Percentiles rank a stretch among this genome's conserved stretches.
Evolutionary conservation across 148 eudicot species (phyloP).

Genomic region (Nyssa sinensis): DNA sequence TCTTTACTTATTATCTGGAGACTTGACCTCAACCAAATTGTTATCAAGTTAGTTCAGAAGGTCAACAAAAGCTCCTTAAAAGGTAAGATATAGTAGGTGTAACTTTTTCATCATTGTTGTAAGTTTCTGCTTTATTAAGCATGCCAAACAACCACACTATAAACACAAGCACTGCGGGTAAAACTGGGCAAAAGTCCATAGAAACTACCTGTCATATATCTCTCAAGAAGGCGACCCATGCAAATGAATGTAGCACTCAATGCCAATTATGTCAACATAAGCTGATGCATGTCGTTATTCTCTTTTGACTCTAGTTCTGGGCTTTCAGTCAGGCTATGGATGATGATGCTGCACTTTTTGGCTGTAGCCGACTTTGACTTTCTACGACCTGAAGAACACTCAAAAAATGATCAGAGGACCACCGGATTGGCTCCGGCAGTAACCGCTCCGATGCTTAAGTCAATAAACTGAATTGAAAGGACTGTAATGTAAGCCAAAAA

Average conservation of each 20-base stretch:
- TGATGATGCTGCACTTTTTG: no score
- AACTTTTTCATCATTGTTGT: constrained; percentile 47
- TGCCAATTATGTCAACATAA: constrained; percentile 33
- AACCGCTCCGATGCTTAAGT: no score
- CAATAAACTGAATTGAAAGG: no score
- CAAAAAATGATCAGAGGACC: no score
- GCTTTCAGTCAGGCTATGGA: constrained; percentile 36
- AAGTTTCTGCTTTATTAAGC: constrained; percentile 27
- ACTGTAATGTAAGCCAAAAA: no score
- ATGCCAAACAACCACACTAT: constrained; percentile 68
- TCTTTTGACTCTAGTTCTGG: constrained; percentile 29
- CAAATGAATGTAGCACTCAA: constrained; percentile 52
- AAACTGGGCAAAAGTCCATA: constrained; percentile 45
- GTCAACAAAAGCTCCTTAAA: constrained; percentile 47
- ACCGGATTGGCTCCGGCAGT: no score
- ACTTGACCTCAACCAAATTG: constrained; percentile 6
- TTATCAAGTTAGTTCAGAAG: constrained; percentile 53
- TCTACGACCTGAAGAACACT: no score
- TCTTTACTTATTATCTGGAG: no score
- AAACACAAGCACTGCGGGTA: constrained; percentile 73
- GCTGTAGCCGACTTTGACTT: no score
- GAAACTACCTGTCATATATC: constrained; percentile 46
- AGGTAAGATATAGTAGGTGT: constrained; percentile 49
- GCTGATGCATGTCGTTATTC: constrained; percentile 25
- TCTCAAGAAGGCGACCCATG: constrained; percentile 70